Percentiles rank a stretch among this genome's conserved stretches.
Conservation (phyloP, 2,329 filamentous ascomycete genomes). For the Xylaria sp. region DNA sequence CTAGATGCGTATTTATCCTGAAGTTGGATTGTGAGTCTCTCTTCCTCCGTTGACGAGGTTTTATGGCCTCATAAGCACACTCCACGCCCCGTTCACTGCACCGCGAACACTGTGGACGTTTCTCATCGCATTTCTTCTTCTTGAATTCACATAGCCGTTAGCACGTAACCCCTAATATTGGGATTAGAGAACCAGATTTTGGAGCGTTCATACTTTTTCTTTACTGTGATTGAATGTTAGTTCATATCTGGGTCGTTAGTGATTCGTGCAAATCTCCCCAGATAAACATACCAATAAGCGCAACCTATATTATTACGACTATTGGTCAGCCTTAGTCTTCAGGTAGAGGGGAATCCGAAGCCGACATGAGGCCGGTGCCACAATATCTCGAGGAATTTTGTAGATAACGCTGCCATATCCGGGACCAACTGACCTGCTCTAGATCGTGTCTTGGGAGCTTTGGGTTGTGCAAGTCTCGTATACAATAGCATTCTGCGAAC, state of each 20-base stretch:
- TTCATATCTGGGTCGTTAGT: conserved; percentile 19
- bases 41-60: conserved; percentile 49
- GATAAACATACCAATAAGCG: conserved; percentile 54
- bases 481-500: conserved; percentile 59
- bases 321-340: conserved; percentile 34
- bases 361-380: background rate
- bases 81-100: conserved; percentile 56
- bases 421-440: conserved; percentile 57
- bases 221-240: conserved; percentile 47
- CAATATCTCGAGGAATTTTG: background rate
- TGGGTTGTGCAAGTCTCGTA: conserved; percentile 62
- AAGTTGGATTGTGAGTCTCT: conserved; percentile 41
- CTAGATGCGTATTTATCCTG: conserved; percentile 15
- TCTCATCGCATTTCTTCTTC: conserved; percentile 66
- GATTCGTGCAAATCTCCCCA: background rate
- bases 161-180: background rate
- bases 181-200: background rate
- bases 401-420: background rate
- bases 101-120: conserved; percentile 56
- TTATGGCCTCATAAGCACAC: conserved; percentile 57
- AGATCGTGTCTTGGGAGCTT: conserved; percentile 64
- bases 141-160: conserved; percentile 34
- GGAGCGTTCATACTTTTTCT: conserved; percentile 54
- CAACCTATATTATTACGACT: conserved; percentile 48
- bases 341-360: background rate